A percentile compares a stretch with the other conserved stretches of the same genome.
Evolutionary conservation across 495 filamentous ascomycete genomes (phyloP).

Genomic region (Neurospora sp.): DNA sequence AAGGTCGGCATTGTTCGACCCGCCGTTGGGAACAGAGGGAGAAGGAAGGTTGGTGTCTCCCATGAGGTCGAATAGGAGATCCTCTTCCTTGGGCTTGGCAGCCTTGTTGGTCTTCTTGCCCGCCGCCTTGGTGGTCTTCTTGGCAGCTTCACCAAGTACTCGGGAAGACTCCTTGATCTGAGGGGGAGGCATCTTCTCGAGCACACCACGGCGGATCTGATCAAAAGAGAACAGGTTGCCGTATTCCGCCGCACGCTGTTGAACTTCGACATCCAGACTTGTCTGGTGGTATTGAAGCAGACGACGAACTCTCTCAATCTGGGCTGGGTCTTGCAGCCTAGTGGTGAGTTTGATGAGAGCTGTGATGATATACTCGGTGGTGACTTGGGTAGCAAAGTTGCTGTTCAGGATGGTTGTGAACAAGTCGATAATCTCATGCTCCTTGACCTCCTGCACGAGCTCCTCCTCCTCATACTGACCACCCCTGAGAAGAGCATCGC

Average conservation of each 20-base stretch:
- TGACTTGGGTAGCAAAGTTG: slow-evolving; percentile 79
- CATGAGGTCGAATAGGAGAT: slow-evolving; percentile 87
- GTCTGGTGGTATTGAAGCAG: slow-evolving; percentile 65
- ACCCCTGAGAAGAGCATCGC: slow-evolving; percentile 74
- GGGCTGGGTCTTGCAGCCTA: slow-evolving; percentile 67
- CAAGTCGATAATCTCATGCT: slow-evolving; percentile 83
- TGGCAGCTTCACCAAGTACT: slow-evolving; percentile 75
- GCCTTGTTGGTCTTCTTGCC: slow-evolving; percentile 63
- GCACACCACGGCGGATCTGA: slow-evolving; percentile 75
- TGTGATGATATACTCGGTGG: slow-evolving; percentile 91
- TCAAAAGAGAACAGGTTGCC: slow-evolving; percentile 86
- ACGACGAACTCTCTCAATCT: slow-evolving; percentile 74
- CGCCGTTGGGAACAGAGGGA: slow-evolving; percentile 51
- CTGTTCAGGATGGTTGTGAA: slow-evolving; percentile 88
- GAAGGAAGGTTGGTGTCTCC: slow-evolving; percentile 53
- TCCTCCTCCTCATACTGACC: slow-evolving; percentile 96
- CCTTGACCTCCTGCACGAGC: slow-evolving; percentile 77
- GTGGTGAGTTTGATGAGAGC: slow-evolving; percentile 93
- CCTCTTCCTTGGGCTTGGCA: slow-evolving; percentile 75
- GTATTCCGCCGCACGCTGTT: slow-evolving; percentile 92
- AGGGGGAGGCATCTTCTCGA: slow-evolving; percentile 95
- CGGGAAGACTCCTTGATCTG: slow-evolving; percentile 92
- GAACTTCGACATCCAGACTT: slow-evolving; percentile 86
- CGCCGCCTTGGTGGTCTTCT: slow-evolving; percentile 66
- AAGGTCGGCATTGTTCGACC: slow-evolving; percentile 71